phyloP scores from a whole-genome alignment of 441 rosid genomes.

The Corymbia calophylla region DNA sequence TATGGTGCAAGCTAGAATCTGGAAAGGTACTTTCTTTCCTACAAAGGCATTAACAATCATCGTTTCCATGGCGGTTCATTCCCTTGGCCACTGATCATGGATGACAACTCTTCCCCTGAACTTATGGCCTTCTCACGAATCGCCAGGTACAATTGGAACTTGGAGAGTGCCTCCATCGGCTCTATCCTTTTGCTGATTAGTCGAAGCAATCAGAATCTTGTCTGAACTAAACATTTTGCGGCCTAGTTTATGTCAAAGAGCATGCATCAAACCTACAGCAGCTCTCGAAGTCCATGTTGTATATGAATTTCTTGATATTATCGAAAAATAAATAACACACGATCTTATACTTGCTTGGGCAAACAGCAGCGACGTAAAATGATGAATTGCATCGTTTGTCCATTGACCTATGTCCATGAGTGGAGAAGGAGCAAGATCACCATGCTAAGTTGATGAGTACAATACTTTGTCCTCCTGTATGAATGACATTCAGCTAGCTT shows the following conservation, averaged over 20 bases:
- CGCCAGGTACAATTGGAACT: background rate
- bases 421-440: background rate
- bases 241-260: background rate
- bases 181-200: too few species aligned
- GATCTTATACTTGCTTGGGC: background rate
- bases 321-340: background rate
- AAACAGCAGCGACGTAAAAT: background rate
- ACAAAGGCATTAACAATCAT: background rate
- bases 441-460: background rate
- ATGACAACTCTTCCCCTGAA: background rate
- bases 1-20: background rate
- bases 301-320: background rate
- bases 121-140: background rate
- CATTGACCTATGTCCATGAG: background rate
- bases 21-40: background rate
- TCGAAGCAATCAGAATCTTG: background rate
- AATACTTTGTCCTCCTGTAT: background rate
- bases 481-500: background rate
- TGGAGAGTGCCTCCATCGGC: background rate
- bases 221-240: background rate
- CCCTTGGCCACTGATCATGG: background rate
- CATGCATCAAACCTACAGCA: background rate
- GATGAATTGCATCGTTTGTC: background rate
- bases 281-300: background rate
- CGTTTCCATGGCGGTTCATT: background rate